phyloP scores from a whole-genome alignment of 768 basidiomycete genomes.

The Boletus tomentosulus region DNA sequence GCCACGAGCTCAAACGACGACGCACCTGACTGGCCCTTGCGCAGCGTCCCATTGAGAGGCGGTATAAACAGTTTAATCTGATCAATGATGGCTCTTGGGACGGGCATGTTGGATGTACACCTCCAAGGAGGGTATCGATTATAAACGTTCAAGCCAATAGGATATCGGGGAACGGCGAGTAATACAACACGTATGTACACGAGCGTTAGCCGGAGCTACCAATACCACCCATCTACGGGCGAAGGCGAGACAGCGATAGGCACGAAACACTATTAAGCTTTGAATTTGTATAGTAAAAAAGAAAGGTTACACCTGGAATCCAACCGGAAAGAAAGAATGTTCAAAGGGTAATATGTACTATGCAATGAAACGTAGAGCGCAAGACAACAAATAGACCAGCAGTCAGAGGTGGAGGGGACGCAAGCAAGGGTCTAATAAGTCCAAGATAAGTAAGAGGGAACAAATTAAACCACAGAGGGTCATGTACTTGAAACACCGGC shows the following conservation, averaged over 20 bases:
- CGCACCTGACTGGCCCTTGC: slow-evolving; percentile 92
- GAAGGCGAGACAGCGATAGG: slow-evolving; percentile 1
- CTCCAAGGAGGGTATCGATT: background rate
- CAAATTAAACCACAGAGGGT: background rate
- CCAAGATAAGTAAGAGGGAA: slow-evolving; percentile 28
- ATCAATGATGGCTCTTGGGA: slow-evolving; percentile 57
- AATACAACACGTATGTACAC: slow-evolving; percentile 28
- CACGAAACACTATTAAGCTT: slow-evolving; percentile 24
- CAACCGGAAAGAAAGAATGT: slow-evolving; percentile 14
- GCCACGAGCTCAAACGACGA: slow-evolving; percentile 4
- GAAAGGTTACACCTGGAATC: slow-evolving; percentile 10
- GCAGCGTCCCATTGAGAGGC: slow-evolving; percentile 80
- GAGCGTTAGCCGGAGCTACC: slow-evolving; percentile 14
- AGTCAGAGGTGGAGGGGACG: slow-evolving; percentile 1
- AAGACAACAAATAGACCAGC: background rate
- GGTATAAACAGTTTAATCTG: slow-evolving; percentile 84
- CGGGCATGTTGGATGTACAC: slow-evolving; percentile 43
- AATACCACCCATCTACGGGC: slow-evolving; percentile 2
- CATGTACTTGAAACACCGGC: slow-evolving; percentile 20
- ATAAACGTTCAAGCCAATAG: slow-evolving; percentile 7
- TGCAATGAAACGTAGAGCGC: slow-evolving; percentile 3
- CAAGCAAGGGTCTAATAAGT: slow-evolving; percentile 24
- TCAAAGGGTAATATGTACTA: slow-evolving; percentile 27
- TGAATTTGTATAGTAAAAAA: slow-evolving; percentile 22
- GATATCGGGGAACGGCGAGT: slow-evolving; percentile 17